A percentile compares a stretch with the other conserved stretches of the same genome.
These are phyloP conservation scores for Digitaria exilis DNA, from an alignment of 202 grass and related monocot species.

Conservation along the genomic window DNA sequence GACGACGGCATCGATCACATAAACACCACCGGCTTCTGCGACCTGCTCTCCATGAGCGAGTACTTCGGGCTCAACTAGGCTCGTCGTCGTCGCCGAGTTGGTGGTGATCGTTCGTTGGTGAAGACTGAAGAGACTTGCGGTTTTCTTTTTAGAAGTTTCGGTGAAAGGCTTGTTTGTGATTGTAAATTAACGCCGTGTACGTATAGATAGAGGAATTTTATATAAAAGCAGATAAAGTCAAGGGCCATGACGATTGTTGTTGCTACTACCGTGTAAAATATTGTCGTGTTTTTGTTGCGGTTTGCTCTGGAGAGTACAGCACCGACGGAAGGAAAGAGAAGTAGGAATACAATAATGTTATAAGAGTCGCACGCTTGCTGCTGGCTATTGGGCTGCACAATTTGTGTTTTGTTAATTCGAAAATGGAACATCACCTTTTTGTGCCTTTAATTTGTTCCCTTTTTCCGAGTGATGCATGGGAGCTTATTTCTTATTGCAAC, in stretches of 20 bases:
- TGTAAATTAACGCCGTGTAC: slow-evolving; percentile 55
- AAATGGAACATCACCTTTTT: slow-evolving; percentile 17
- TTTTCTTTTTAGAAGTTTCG: slow-evolving; percentile 24
- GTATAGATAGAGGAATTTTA: slow-evolving; percentile 30
- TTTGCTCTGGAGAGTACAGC: slow-evolving; percentile 24
- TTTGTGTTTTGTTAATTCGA: slow-evolving; percentile 22
- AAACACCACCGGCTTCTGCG: slow-evolving; percentile 55
- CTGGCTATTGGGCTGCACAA: slow-evolving; percentile 4
- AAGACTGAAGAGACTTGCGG: slow-evolving; percentile 7
- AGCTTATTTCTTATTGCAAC: not conserved
- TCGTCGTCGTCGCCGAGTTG: not conserved
- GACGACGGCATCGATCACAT: slow-evolving; percentile 63
- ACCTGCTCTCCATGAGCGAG: slow-evolving; percentile 60
- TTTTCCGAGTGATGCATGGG: no score
- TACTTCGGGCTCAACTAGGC: slow-evolving; percentile 55
- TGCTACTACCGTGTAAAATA: slow-evolving; percentile 1
- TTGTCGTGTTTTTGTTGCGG: slow-evolving; percentile 9
- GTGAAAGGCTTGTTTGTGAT: slow-evolving; percentile 23
- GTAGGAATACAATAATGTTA: not conserved
- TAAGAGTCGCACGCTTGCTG: slow-evolving; percentile 16
- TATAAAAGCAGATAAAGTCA: slow-evolving; percentile 22
- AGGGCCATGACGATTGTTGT: not conserved
- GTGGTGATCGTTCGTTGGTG: not conserved
- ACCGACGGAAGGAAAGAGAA: slow-evolving; percentile 37
- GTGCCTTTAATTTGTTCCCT: no score